Evolutionary conservation across 768 basidiomycete species (phyloP).

Genomic region (Dictyophora rubrovolvata): DNA sequence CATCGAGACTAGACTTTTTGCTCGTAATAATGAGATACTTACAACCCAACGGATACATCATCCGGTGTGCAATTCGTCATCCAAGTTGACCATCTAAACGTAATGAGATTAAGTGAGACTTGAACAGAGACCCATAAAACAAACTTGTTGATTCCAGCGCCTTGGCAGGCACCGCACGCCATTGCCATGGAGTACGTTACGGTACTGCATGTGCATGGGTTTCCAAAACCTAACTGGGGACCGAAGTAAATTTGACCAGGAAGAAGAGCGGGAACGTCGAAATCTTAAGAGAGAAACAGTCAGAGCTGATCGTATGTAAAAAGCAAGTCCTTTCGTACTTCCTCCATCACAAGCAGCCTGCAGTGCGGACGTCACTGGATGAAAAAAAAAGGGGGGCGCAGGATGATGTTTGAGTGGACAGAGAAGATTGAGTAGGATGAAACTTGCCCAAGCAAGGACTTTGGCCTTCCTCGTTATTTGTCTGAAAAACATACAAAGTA

Average conservation of each 20-base stretch:
- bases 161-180: constrained; percentile 49
- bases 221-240: constrained; percentile 24
- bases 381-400: not conserved
- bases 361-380: not conserved
- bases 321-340: not conserved
- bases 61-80: not conserved
- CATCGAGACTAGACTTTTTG: too few species aligned
- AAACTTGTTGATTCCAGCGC: not conserved
- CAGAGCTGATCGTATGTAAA: not conserved
- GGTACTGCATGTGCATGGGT: constrained; percentile 43
- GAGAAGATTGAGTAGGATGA: not conserved
- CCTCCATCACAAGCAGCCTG: not conserved
- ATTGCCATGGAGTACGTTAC: constrained; percentile 45
- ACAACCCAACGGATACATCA: not conserved
- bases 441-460: not conserved
- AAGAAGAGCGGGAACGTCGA: constrained; percentile 24
- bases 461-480: not conserved
- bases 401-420: not conserved
- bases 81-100: not conserved
- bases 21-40: not conserved
- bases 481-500: not conserved
- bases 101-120: not conserved
- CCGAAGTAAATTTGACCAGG: constrained; percentile 30
- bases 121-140: not conserved
- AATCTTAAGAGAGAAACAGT: constrained; percentile 23